phyloP scores from a whole-genome alignment of 2,329 filamentous ascomycete species.

The Arthrinium phaeospermum region DNA sequence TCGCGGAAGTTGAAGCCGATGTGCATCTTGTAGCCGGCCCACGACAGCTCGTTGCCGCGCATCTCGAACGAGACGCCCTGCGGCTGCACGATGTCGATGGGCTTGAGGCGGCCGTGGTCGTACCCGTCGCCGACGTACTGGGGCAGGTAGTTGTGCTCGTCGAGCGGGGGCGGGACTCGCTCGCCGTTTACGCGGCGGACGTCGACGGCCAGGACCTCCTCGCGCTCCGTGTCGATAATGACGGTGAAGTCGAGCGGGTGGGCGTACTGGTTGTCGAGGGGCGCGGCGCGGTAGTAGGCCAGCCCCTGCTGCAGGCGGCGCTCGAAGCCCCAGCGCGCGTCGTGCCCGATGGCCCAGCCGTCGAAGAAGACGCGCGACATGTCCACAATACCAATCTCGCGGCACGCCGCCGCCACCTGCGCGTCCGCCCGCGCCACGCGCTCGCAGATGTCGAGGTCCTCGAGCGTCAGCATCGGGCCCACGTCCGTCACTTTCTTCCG shows the following conservation, averaged over 20 bases:
- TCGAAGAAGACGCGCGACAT: constrained; percentile 88
- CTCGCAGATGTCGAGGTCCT: constrained; percentile 80
- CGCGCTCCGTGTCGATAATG: constrained; percentile 52
- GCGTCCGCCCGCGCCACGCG: constrained; percentile 69
- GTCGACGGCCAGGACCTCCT: constrained; percentile 54
- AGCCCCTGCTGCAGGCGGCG: constrained; percentile 79
- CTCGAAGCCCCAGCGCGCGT: constrained; percentile 75
- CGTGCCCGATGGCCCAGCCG: constrained; percentile 84
- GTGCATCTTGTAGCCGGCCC: constrained; percentile 62
- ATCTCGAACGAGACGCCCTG: constrained; percentile 65
- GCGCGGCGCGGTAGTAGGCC: constrained; percentile 78
- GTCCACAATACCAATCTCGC: constrained; percentile 75
- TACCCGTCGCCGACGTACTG: constrained; percentile 43
- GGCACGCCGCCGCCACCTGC: constrained; percentile 78
- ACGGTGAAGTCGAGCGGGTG: constrained; percentile 55
- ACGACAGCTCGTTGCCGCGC: constrained; percentile 49
- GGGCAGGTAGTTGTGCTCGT: constrained; percentile 46
- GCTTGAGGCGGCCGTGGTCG: constrained; percentile 52
- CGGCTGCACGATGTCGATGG: constrained; percentile 65
- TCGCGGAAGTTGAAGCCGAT: constrained; percentile 56
- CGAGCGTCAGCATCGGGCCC: constrained; percentile 70
- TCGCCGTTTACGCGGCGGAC: constrained; percentile 42
- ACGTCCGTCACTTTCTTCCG: constrained; percentile 54
- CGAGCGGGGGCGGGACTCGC: constrained; percentile 42
- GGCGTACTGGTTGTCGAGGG: constrained; percentile 75